Percentiles rank a stretch among this genome's conserved stretches.
phyloP scores from a whole-genome alignment of 257 asterid genomes.

The Plantago elongata region DNA sequence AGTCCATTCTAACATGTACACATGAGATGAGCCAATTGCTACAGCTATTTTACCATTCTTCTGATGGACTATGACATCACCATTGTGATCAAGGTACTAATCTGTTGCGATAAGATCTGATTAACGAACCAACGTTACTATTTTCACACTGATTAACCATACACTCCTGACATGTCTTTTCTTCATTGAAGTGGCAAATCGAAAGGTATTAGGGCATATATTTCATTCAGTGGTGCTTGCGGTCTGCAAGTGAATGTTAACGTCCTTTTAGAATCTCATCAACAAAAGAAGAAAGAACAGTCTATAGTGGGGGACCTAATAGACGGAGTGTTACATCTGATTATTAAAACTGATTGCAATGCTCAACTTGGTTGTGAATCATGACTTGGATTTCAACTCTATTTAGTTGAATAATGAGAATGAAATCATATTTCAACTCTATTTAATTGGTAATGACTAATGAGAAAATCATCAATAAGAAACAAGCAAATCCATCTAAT shows the following conservation, averaged over 20 bases:
- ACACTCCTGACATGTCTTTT: constrained; percentile 19
- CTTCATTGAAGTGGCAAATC: constrained; percentile 21
- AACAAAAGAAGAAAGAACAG: constrained; percentile 41
- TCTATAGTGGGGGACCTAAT: constrained; percentile 78
- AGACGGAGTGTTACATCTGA: constrained; percentile 36
- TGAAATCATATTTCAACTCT: constrained; percentile 51
- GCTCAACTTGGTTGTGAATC: constrained; percentile 52
- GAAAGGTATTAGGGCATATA: constrained; percentile 44
- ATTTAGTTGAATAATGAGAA: constrained; percentile 35
- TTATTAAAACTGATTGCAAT: constrained; percentile 42
- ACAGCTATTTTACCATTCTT: constrained; percentile 29
- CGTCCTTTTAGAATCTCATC: constrained; percentile 57
- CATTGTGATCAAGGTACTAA: constrained; percentile 26
- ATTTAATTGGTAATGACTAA: constrained; percentile 35
- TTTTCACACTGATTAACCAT: constrained; percentile 25
- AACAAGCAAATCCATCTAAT: constrained; percentile 12
- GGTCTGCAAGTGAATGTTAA: constrained; percentile 33
- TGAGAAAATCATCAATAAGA: constrained; percentile 29
- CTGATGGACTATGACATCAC: constrained; percentile 34
- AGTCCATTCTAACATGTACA: constrained; percentile 24
- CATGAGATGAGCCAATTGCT: constrained; percentile 27
- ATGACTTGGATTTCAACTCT: constrained; percentile 78
- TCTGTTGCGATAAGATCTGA: constrained; percentile 31
- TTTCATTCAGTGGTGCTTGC: constrained; percentile 46
- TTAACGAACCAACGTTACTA: constrained; percentile 19